Base-by-base conservation (phyloP, 1,284 basidiomycete species). In the Malassezia sp. region DNA sequence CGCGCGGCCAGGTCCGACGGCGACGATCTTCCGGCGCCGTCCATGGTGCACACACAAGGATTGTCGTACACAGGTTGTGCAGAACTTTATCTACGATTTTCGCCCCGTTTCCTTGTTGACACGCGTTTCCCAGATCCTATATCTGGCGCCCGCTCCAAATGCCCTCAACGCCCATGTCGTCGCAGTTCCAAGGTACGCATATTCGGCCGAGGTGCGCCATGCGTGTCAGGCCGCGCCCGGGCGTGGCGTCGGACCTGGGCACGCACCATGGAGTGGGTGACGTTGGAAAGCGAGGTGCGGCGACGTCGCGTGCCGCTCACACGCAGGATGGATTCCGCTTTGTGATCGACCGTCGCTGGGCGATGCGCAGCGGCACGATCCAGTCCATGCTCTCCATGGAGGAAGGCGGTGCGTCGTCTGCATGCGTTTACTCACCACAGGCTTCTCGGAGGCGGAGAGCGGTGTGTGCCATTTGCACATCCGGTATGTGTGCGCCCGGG, bases 371-470 rank as follows among this genome's bases (percentile, higher is more conserved):
- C 10, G 60, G 58, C 0, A 62, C 60, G 20, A 60, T 66, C 42
- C 51, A 57, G 23, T 49, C 55, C 2, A 66, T 63, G 61, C 52
- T 66, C 7, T 55, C 54, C 8, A 54, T 45, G 38, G 56, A 54
- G 5, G 54, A 59, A 27, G 60, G 60, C 7, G 44, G 49, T 42
- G 32, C 10, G 46, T 38, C 2, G 8, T 3, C 14, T 23, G 6
- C 8, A n/a, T 21, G 11, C 17, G 18, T 8, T 32, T 18, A 14
- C 10, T n/a, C 8, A 20, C 24, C 7, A 71, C 67, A 40, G 71
- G 67, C 2, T 75, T 74, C 46, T 64, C 61, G 18, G 74, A 75
- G 54, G 63, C 72, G 0, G 66, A 70, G 48, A 71, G 62, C 39
- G 70, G 71, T 28, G 61, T 64, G 2, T 72, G 71, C 38, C 60